Percentiles rank a stretch among this genome's conserved stretches.
Conservation (phyloP, 2,329 filamentous ascomycete genomes). For the Xylaria sp. region DNA sequence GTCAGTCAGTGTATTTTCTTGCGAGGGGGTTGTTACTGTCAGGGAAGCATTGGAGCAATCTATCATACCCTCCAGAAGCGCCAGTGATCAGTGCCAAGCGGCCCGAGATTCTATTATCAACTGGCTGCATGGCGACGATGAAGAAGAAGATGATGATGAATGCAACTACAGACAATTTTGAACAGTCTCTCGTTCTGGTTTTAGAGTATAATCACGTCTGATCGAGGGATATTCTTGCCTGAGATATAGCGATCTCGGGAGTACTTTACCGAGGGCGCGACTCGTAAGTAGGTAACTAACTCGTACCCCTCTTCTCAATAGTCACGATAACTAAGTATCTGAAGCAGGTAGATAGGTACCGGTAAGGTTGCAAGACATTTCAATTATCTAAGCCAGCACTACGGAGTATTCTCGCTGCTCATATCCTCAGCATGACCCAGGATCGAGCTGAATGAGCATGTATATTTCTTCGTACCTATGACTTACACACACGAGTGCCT, state of each 20-base stretch:
- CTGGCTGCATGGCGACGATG: slow-evolving; percentile 33
- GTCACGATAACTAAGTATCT: neutral
- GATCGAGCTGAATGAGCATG: neutral
- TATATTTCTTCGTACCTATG: neutral
- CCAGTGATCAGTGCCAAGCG: slow-evolving; percentile 45
- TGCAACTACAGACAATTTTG: too few species aligned
- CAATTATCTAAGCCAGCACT: neutral
- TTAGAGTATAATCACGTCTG: neutral
- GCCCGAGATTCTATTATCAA: slow-evolving; percentile 43
- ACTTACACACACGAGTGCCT: neutral
- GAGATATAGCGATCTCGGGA: neutral
- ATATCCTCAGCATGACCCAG: neutral
- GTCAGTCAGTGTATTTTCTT: too few species aligned
- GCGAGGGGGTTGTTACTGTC: too few species aligned
- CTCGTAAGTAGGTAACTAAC: neutral
- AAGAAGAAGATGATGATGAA: neutral
- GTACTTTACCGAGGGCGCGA: slow-evolving; percentile 2
- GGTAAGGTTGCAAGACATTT: too few species aligned
- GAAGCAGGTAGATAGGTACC: too few species aligned
- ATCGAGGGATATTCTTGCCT: slow-evolving; percentile 9
- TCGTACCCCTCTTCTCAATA: slow-evolving; percentile 6
- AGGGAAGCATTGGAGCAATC: neutral
- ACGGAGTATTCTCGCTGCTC: neutral
- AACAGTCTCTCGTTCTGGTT: too few species aligned
- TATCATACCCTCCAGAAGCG: slow-evolving; percentile 43